Evolutionary conservation across 225 moss, liverwort and hornwort genomes (phyloP).

Genomic region (Polytrichum formosum): DNA sequence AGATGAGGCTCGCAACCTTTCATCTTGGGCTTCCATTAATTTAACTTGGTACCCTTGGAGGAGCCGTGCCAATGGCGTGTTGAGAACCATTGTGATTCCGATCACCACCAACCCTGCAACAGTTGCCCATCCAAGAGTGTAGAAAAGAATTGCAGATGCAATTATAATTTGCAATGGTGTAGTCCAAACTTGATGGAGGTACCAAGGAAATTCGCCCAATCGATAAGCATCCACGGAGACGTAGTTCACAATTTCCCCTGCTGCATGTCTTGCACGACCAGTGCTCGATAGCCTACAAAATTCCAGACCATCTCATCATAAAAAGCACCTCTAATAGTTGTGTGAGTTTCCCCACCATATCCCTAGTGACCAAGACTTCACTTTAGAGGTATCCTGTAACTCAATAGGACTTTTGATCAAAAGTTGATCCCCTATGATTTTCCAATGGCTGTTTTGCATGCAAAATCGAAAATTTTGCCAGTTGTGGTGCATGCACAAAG

Average conservation of each 20-base stretch:
- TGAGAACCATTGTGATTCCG: conserved; percentile 26
- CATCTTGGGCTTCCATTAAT: conserved; percentile 48
- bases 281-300: conserved; percentile 37
- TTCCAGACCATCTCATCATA: not conserved
- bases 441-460: too few relatives aligned
- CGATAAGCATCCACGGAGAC: conserved; percentile 59
- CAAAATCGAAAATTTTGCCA: too few relatives aligned
- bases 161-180: conserved; percentile 32
- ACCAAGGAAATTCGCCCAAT: conserved; percentile 52
- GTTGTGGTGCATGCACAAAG: too few relatives aligned
- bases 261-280: conserved; percentile 41
- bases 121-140: conserved; percentile 49
- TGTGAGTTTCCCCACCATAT: too few relatives aligned
- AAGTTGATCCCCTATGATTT: too few relatives aligned
- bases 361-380: not conserved
- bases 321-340: not conserved
- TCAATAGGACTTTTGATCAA: too few relatives aligned
- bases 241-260: conserved; percentile 61
- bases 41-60: conserved; percentile 31
- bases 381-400: not conserved
- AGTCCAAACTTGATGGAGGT: conserved; percentile 55
- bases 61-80: conserved; percentile 38
- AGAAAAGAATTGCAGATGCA: conserved; percentile 34
- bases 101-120: conserved; percentile 50
- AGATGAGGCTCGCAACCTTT: conserved; percentile 43